A percentile compares a stretch with the other conserved stretches of the same genome.
Conservation (phyloP, 2,329 filamentous ascomycete genomes). For the Westerdykella ornata region DNA sequence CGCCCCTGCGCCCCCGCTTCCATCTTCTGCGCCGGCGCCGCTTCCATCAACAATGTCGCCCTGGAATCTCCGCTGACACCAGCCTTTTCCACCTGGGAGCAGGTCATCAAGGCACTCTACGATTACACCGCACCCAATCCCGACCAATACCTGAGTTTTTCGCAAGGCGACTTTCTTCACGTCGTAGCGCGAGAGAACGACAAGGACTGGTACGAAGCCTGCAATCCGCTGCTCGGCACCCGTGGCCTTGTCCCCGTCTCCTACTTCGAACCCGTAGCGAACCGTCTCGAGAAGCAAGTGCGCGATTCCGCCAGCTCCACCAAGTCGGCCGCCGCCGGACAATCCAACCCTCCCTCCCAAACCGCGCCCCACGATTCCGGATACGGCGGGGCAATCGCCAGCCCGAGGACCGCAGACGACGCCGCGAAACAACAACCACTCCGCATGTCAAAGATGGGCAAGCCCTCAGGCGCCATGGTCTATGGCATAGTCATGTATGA, state of each 20-base stretch:
- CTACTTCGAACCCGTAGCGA: conserved; percentile 83
- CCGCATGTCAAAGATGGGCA: conserved; percentile 41
- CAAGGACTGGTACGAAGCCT: conserved; percentile 94
- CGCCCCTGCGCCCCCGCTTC: conserved; percentile 1
- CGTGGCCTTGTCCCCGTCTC: conserved; percentile 87
- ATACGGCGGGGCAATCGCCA: conserved; percentile 57
- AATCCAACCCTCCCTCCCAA: conserved; percentile 24
- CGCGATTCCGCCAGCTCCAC: conserved; percentile 64
- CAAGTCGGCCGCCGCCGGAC: conserved; percentile 36
- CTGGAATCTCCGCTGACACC: conserved; percentile 11
- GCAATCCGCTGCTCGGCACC: conserved; percentile 84
- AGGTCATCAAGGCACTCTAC: conserved; percentile 97
- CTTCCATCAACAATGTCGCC: neutral
- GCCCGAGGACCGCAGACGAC: conserved; percentile 30
- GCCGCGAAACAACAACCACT: conserved; percentile 20
- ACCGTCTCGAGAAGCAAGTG: conserved; percentile 59
- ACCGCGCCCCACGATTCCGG: conserved; percentile 79
- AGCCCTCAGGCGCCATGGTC: conserved; percentile 70
- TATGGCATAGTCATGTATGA: conserved; percentile 97
- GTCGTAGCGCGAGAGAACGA: conserved; percentile 95
- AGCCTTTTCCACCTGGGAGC: conserved; percentile 9
- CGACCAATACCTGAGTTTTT: conserved; percentile 69
- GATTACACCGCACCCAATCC: conserved; percentile 69
- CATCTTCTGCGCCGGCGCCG: too few relatives aligned
- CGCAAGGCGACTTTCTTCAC: conserved; percentile 94